These are phyloP conservation scores for Chamaecyparis obtusa DNA, from an alignment of 75 land plant genomes.

Conservation along the genomic window DNA sequence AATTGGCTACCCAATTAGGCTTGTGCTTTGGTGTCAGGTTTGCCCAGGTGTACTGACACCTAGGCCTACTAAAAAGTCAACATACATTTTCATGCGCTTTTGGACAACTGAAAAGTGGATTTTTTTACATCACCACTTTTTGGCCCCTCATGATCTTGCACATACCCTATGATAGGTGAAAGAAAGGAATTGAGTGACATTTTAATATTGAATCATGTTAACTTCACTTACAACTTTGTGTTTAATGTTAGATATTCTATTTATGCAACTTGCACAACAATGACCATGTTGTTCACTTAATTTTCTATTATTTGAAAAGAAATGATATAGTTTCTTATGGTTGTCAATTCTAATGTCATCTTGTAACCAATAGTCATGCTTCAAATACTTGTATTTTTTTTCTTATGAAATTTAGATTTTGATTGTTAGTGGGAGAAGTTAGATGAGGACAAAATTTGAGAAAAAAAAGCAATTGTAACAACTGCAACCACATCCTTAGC, in stretches of 20 bases:
- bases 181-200: slow-evolving; percentile 31
- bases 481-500: slow-evolving; percentile 8
- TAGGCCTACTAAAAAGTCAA: too few relatives aligned
- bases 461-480: slow-evolving; percentile 31
- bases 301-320: background rate
- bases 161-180: slow-evolving; percentile 38
- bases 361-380: background rate
- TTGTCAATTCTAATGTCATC: background rate
- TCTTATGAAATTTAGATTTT: background rate
- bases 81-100: too few relatives aligned
- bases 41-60: too few relatives aligned
- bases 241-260: too few relatives aligned
- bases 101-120: too few relatives aligned
- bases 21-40: too few relatives aligned
- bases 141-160: too few relatives aligned
- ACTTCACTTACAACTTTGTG: too few relatives aligned
- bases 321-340: background rate
- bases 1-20: too few relatives aligned
- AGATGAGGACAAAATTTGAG: slow-evolving; percentile 33
- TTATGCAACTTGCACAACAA: background rate
- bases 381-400: background rate
- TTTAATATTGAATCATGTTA: background rate
- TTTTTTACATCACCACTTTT: too few relatives aligned
- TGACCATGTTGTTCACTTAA: background rate
- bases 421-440: slow-evolving; percentile 50